phyloP scores from a whole-genome alignment of 306 rosid species.

The Ammopiptanthus mongolicus region DNA sequence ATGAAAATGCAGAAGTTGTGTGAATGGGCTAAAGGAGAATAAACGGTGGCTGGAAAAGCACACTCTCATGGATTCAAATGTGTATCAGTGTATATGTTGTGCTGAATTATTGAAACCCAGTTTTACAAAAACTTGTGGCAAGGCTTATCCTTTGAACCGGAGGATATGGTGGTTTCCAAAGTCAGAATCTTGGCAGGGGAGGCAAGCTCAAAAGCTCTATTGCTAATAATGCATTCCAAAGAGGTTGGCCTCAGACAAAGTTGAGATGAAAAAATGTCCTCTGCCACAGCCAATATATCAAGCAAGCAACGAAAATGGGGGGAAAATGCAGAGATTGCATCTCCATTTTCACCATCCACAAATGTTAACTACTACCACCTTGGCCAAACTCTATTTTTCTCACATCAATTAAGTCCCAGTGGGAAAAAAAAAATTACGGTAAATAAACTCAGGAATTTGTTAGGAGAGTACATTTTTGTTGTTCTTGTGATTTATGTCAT shows the following conservation, averaged over 20 bases:
- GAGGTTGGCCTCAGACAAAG: not conserved
- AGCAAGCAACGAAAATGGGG: not conserved
- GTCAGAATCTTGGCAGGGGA: not conserved
- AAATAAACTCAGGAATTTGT: slow-evolving; percentile 11
- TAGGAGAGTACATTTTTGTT: slow-evolving; percentile 63
- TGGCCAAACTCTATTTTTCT: not conserved
- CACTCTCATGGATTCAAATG: not conserved
- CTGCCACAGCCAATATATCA: not conserved
- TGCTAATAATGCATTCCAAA: not conserved
- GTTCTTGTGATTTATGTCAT: slow-evolving; percentile 70
- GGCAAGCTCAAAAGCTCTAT: not conserved
- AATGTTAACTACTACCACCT: not conserved
- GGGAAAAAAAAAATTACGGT: not conserved
- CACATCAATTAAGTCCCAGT: not conserved
- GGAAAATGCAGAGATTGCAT: not conserved
- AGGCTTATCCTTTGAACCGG: not conserved
- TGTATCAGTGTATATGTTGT: not conserved
- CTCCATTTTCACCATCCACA: not conserved
- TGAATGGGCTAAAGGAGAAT: not conserved
- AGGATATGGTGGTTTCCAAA: not conserved
- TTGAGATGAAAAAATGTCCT: too few relatives aligned
- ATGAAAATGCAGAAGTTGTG: not conserved
- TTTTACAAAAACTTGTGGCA: not conserved
- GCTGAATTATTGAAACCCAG: not conserved
- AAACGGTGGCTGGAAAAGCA: not conserved